These are phyloP conservation scores for Sphagnum tenellum DNA, from an alignment of 225 moss, liverwort and hornwort species.

Conservation along the genomic window DNA sequence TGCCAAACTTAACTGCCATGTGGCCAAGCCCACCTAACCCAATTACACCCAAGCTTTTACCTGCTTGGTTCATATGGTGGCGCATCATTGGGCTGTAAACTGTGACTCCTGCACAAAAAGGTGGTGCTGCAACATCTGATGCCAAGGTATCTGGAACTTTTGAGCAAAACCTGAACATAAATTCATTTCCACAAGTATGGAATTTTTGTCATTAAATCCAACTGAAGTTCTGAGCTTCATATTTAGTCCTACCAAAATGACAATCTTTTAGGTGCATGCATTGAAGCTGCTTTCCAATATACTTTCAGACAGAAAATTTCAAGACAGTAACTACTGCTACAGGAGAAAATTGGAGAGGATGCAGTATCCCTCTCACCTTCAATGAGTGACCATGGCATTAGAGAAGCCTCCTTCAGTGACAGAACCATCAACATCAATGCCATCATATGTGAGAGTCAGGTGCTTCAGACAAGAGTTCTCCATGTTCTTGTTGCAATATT, in stretches of 20 bases:
- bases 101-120: conserved; percentile 58
- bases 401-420: conserved; percentile 62
- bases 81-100: conserved; percentile 55
- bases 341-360: no score
- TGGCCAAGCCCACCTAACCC: conserved; percentile 64
- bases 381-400: conserved; percentile 40
- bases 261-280: no score
- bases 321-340: no score
- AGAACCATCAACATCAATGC: conserved; percentile 34
- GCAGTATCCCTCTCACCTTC: no score
- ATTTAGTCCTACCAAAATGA: no score
- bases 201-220: no score
- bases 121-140: conserved; percentile 37
- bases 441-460: conserved; percentile 26
- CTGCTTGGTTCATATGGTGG: conserved; percentile 37
- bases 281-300: no score
- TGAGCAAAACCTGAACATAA: conserved; percentile 36
- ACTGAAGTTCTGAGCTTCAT: no score
- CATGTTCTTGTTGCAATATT: conserved; percentile 23
- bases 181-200: no score
- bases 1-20: conserved; percentile 52
- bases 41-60: conserved; percentile 38
- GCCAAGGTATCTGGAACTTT: conserved; percentile 29
- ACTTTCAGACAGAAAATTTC: no score
- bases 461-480: conserved; percentile 5